Conservation (phyloP, 371 early-diverging fungal species). For the Mortierella sp. region DNA sequence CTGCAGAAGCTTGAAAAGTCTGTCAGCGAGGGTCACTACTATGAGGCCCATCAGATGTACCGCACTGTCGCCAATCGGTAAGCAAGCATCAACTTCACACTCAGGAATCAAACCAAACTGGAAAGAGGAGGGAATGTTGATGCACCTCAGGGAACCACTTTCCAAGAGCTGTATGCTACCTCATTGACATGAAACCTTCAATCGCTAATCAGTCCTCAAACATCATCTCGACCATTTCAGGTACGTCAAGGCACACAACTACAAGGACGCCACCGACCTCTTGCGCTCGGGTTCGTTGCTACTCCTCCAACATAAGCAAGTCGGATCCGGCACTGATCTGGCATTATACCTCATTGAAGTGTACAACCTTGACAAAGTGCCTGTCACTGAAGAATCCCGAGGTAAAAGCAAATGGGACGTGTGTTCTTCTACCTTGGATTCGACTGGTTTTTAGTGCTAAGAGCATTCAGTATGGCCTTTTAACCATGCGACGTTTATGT, state of each 20-base stretch:
- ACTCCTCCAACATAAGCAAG: constrained; percentile 83
- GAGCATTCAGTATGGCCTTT: too few relatives aligned
- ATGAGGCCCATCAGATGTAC: constrained; percentile 95
- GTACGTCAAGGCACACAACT: constrained; percentile 86
- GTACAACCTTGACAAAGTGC: constrained; percentile 75
- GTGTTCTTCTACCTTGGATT: too few relatives aligned
- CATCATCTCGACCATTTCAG: constrained; percentile 49
- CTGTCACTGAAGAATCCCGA: constrained; percentile 78
- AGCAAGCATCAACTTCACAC: constrained; percentile 25
- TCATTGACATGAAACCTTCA: too few relatives aligned
- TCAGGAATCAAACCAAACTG: too few relatives aligned
- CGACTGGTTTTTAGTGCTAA: too few relatives aligned
- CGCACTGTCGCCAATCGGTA: constrained; percentile 90
- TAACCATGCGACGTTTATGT: too few relatives aligned
- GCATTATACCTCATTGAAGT: constrained; percentile 83
- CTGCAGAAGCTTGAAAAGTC: constrained; percentile 74
- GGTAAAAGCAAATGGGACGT: too few relatives aligned
- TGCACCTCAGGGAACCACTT: too few relatives aligned
- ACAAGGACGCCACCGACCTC: constrained; percentile 80
- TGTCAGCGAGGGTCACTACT: constrained; percentile 86
- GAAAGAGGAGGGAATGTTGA: too few relatives aligned
- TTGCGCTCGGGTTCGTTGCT: constrained; percentile 81
- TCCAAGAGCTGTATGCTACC: too few relatives aligned
- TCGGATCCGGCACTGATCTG: constrained; percentile 88
- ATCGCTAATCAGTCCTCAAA: too few relatives aligned